Evolutionary conservation across 208 protist genomes (phyloP), one percentile per base, ranked within the genome.

Genomic region (Phytomonas francai): DNA sequence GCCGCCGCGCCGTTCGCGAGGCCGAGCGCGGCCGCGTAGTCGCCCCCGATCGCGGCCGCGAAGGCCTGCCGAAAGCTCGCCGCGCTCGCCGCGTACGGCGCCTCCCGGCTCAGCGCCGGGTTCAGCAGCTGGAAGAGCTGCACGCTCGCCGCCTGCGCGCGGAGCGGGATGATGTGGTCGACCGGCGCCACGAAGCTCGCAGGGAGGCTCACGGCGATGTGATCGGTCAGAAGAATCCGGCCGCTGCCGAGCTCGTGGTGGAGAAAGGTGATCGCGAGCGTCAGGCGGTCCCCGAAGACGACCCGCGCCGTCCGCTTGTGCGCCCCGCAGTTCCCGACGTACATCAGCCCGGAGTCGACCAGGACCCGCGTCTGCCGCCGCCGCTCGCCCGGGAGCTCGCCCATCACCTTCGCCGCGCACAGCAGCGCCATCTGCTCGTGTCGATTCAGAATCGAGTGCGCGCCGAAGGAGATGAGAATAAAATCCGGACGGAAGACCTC

Each of bases 291-390:
- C 12, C 81, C 81, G 12, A 76, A 78, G 31, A 87, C 49, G 19
- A 78, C 72, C 25, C 77, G 81, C 0, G 81, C 54, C 36, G 73
- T 72, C 34, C 81, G 78, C 39, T 65, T 59, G 68, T 83, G 70
- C 2, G 81, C 78, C 56, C 86, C 86, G 72, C 80, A 89, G 36
- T 76, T 85, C 36, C 83, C 86, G 3, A 87, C 82, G 58, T 80
- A 82, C 65, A 84, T 79, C 27, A 77, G 72, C 25, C 81, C 80
- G 0, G 72, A 73, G 65, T 88, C 86, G 4, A 88, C 65, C 25
- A 84, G 30, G 45, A 86, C 60, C 32, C 69, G 68, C 57, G 36
- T 73, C 51, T 61, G 67, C n/a, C 45, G 29, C 56, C 31, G 16
- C 31, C 70, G 60, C 36, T 34, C 19, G 0, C 29, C 11, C 7